Conservation (phyloP, 192 early-diverging fungal genomes). For the Umbelopsis sp. region DNA sequence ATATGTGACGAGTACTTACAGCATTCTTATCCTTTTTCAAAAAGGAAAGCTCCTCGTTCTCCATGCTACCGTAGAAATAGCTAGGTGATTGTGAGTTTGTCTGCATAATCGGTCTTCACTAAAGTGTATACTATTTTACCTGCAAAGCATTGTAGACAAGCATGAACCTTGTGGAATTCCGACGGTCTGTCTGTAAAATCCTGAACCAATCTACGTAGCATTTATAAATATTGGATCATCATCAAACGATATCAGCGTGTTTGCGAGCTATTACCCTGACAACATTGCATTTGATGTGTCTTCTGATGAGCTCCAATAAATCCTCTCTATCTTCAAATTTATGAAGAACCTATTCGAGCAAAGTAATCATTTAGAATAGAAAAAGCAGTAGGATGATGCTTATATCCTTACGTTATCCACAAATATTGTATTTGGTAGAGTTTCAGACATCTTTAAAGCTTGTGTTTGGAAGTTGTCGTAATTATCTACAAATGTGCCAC, state of each 20-base stretch:
- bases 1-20: slow-evolving; percentile 28
- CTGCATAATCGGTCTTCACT: not conserved
- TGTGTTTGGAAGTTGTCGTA: slow-evolving; percentile 42
- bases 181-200: slow-evolving; percentile 66
- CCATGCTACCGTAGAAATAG: slow-evolving; percentile 81
- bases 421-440: slow-evolving; percentile 11
- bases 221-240: not conserved
- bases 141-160: slow-evolving; percentile 87
- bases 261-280: slow-evolving; percentile 46
- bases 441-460: slow-evolving; percentile 24
- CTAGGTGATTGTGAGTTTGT: slow-evolving; percentile 27
- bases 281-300: slow-evolving; percentile 70
- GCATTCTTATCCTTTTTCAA: slow-evolving; percentile 46
- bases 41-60: slow-evolving; percentile 54
- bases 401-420: slow-evolving; percentile 13
- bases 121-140: slow-evolving; percentile 36
- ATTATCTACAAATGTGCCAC: slow-evolving; percentile 33
- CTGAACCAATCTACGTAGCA: slow-evolving; percentile 41
- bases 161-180: slow-evolving; percentile 95
- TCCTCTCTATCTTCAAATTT: slow-evolving; percentile 49
- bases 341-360: slow-evolving; percentile 52
- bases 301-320: slow-evolving; percentile 53
- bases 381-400: too few relatives aligned
- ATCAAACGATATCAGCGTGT: not conserved
- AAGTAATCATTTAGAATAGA: not conserved